phyloP scores from a whole-genome alignment of 2,329 filamentous ascomycete genomes.

The Pyrenophora graminea region DNA sequence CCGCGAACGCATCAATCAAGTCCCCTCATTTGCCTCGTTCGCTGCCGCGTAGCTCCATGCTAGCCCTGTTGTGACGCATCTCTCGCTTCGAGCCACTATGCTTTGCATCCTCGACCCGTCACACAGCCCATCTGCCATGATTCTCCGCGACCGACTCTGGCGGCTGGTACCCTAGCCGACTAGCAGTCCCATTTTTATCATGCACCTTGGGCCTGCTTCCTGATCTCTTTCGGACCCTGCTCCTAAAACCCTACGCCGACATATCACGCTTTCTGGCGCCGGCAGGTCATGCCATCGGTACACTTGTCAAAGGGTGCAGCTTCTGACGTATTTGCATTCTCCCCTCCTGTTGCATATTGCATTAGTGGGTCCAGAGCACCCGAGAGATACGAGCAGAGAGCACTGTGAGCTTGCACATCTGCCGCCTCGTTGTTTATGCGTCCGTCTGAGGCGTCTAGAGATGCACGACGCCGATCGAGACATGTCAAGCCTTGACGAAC shows the following conservation, averaged over 20 bases:
- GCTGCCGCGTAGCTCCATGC: conserved; percentile 37
- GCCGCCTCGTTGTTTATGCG: conserved; percentile 42
- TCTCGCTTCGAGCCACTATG: conserved; percentile 40
- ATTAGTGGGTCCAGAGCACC: conserved; percentile 37
- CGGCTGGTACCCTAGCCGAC: conserved; percentile 34
- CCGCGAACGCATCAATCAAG: conserved; percentile 46
- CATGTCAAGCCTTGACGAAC: conserved; percentile 41
- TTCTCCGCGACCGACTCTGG: conserved; percentile 46
- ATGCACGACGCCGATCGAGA: conserved; percentile 40
- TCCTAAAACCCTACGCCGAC: conserved; percentile 14
- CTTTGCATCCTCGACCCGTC: conserved; percentile 37
- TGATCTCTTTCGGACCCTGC: conserved; percentile 31
- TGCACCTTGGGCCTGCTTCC: conserved; percentile 29
- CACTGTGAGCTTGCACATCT: conserved; percentile 26
- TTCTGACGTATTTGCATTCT: conserved; percentile 39
- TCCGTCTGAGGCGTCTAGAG: conserved; percentile 36
- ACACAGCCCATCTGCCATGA: conserved; percentile 42
- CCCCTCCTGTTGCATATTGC: conserved; percentile 38
- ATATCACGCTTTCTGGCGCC: conserved; percentile 33
- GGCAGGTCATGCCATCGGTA: conserved; percentile 35
- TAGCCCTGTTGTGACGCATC: conserved; percentile 39
- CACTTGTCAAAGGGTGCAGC: conserved; percentile 36
- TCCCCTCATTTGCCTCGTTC: conserved; percentile 24
- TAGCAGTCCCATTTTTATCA: conserved; percentile 32
- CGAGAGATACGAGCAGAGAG: conserved; percentile 31